phyloP scores from a whole-genome alignment of 2,329 filamentous ascomycete genomes.

The Neopestalotiopsis sp. region DNA sequence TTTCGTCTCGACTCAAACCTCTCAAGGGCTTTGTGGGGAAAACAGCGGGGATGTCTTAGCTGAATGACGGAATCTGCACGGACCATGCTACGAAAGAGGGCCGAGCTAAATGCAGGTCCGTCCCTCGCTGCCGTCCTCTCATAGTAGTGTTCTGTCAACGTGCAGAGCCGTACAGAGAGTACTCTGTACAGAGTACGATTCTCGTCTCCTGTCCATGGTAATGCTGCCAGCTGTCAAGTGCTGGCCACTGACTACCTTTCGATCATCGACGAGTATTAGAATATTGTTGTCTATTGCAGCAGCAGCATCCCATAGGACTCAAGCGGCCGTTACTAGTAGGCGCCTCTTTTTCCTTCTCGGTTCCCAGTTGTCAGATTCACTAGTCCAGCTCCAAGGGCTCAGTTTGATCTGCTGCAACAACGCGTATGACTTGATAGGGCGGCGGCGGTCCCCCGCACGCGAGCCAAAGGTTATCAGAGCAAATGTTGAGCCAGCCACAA shows the following conservation, averaged over 20 bases:
- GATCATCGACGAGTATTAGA: too few relatives aligned
- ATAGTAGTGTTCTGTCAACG: too few relatives aligned
- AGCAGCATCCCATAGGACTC: too few relatives aligned
- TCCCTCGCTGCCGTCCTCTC: neutral
- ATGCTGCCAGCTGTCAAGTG: too few relatives aligned
- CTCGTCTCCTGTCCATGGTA: too few relatives aligned
- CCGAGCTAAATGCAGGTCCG: slow-evolving; percentile 9
- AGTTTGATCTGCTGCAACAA: neutral
- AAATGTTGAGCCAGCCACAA: neutral
- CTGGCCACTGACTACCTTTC: too few relatives aligned
- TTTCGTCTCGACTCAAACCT: neutral
- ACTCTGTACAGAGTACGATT: too few relatives aligned
- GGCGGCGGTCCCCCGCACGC: neutral
- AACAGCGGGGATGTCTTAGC: neutral
- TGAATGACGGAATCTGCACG: slow-evolving; percentile 8
- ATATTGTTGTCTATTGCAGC: too few relatives aligned
- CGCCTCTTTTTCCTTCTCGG: neutral
- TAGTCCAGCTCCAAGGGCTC: neutral
- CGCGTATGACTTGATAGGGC: neutral
- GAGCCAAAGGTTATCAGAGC: neutral
- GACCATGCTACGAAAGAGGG: neutral
- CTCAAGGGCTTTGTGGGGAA: slow-evolving; percentile 7
- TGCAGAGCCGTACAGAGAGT: too few relatives aligned
- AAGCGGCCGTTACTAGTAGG: too few relatives aligned
- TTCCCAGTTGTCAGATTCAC: neutral